Base-by-base conservation (phyloP, 2,329 filamentous ascomycete genomes). In the Phyllachora maydis region DNA sequence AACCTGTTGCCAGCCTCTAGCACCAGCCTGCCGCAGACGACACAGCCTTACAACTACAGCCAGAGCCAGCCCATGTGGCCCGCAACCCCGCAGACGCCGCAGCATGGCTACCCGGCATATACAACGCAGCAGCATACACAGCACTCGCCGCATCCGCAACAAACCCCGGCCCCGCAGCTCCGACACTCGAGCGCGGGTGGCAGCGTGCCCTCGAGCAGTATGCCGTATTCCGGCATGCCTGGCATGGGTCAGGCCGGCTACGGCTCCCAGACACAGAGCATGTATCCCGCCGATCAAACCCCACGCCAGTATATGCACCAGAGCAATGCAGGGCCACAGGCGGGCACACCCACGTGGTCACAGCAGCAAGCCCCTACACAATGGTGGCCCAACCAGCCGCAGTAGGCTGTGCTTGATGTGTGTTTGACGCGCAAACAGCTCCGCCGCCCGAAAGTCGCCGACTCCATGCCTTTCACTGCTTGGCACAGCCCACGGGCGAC, bases 301-400 rank as follows among this genome's bases (percentile, higher is more conserved):
- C 60, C 65, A 4, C 54, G 68, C 24, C 63, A 70, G 38, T 74
- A 73, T 49, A 62, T 81, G 65, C 67, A 73, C 37, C 56, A 69
- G 46, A 50, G 60, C 44, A 47, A 59, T 35, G 45, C 67, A 4
- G 48, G 47, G 4, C 46, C 49, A 5, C 58, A 60, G 8, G 50
- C 57, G 5, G 56, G 56, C 12, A 54, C 56, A 3, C 62, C 65
- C 30, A 41, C 49, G 4, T 67, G 42, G 42, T 36, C 40, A 6
- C 67, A 73, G 35, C 68, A 69, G 28, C n/a, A n/a, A n/a, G 59
- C 65, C 6, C 57, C 67, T 2, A 57, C 62, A 25, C 52, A 62
- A 36, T 65, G 61, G 57, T 65, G 60, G 60, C 35, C 52, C 6
- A 54, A 52, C 27, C 53, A 56, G 30, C 55, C 54, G 30, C 59